These are phyloP conservation scores for Metschnikowia arizonensis DNA, from an alignment of 805 yeast species.

Conservation along the genomic window DNA sequence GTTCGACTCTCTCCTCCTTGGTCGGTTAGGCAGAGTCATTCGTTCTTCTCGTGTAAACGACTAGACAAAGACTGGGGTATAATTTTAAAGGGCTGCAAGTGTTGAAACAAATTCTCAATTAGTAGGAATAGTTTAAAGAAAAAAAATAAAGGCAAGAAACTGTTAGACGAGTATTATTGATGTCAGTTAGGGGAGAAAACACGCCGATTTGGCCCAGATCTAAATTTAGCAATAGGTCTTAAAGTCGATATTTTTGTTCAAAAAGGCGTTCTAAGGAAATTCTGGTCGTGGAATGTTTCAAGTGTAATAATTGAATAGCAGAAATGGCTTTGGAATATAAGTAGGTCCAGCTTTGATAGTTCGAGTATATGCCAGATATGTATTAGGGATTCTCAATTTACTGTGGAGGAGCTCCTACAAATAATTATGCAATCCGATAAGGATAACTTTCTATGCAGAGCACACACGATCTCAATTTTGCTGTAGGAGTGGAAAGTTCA, in stretches of 20 bases:
- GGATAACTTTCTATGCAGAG: not conserved
- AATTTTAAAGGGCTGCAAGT: too few relatives aligned
- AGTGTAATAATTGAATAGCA: not conserved
- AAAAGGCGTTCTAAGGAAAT: not conserved
- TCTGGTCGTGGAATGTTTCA: not conserved
- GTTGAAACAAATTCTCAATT: too few relatives aligned
- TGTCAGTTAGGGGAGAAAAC: too few relatives aligned
- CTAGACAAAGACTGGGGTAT: not conserved
- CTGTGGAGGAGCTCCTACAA: conserved; percentile 7
- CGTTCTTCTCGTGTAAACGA: not conserved
- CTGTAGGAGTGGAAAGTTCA: not conserved
- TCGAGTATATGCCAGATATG: not conserved
- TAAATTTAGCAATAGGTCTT: not conserved
- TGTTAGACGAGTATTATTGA: not conserved
- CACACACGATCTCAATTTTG: not conserved
- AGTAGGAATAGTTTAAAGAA: not conserved
- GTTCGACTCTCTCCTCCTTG: not conserved
- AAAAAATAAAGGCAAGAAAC: not conserved
- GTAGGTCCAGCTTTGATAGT: not conserved
- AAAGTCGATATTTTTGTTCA: not conserved
- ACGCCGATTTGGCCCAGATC: not conserved
- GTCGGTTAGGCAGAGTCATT: conserved; percentile 4
- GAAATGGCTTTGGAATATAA: not conserved
- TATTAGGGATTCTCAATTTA: conserved; percentile 5
- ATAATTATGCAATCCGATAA: conserved; percentile 6